phyloP scores from a whole-genome alignment of 352 stramenopile species.

The Pythium plurisporium region DNA sequence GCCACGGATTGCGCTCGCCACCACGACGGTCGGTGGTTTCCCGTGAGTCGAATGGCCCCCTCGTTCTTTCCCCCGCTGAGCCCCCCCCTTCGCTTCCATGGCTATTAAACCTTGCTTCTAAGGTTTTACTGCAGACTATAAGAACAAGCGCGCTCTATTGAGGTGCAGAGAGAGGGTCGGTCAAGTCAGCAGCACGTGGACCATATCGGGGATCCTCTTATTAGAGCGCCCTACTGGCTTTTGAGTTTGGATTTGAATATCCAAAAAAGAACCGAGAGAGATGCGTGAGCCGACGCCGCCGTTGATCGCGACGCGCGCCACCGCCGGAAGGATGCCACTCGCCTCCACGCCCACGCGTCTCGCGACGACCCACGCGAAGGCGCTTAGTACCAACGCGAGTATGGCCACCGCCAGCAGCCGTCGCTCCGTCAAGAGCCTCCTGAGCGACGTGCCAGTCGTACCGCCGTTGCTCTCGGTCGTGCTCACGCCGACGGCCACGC shows the following conservation, averaged over 20 bases:
- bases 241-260: conserved; percentile 45
- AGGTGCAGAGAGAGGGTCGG: not conserved
- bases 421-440: conserved; percentile 1
- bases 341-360: not conserved
- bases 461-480: not conserved
- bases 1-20: not conserved
- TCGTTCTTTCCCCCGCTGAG: not conserved
- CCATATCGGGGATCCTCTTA: not conserved
- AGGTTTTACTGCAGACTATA: too few species aligned
- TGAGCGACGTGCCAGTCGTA: conserved; percentile 1
- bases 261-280: conserved; percentile 24
- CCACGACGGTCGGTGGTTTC: not conserved
- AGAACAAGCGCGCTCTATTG: not conserved
- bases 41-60: too few species aligned
- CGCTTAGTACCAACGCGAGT: not conserved
- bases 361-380: not conserved
- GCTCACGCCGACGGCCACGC: not conserved
- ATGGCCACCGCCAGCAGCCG: not conserved
- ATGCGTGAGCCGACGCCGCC: too few species aligned
- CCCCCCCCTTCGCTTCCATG: too few species aligned
- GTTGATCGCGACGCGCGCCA: too few species aligned
- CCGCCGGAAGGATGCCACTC: not conserved
- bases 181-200: not conserved
- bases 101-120: too few species aligned
- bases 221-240: conserved; percentile 21